Evolutionary conservation across 345 rosid species (phyloP).

Genomic region (Gossypium longicalyx): DNA sequence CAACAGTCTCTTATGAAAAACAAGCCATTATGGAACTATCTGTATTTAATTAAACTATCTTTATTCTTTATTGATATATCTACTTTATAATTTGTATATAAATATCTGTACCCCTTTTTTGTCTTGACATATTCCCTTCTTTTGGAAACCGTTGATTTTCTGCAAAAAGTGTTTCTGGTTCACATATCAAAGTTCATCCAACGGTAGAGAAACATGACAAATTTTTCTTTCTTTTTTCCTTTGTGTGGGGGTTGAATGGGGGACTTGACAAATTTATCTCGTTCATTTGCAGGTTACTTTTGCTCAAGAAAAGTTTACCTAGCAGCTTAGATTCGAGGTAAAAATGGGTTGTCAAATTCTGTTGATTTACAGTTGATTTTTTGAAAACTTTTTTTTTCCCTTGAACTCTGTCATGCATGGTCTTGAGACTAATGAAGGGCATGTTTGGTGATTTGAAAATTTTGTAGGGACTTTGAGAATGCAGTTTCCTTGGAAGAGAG

Average conservation of each 20-base stretch:
- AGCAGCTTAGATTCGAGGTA: neutral
- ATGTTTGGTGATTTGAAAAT: neutral
- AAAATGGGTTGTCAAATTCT: neutral
- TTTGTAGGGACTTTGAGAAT: neutral
- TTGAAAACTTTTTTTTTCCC: neutral
- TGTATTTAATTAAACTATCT: neutral
- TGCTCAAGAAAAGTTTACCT: neutral
- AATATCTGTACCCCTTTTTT: neutral
- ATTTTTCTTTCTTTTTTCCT: neutral
- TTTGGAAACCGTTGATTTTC: neutral
- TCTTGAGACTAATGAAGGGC: neutral
- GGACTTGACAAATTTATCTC: neutral
- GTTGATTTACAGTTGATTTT: neutral
- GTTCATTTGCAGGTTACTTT: neutral
- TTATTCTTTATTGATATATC: neutral
- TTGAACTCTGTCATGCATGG: neutral
- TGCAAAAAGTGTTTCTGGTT: neutral
- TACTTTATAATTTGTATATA: neutral
- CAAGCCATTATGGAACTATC: slow-evolving; percentile 3
- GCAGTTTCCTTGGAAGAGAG: neutral
- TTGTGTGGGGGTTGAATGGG: neutral
- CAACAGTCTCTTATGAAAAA: neutral
- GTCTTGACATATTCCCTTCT: neutral
- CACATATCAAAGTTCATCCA: neutral
- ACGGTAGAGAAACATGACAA: neutral